Evolutionary conservation across 2,329 filamentous ascomycete species (phyloP), one percentile per base, ranked within the genome.

Genomic region (Aspergillus sp.): DNA sequence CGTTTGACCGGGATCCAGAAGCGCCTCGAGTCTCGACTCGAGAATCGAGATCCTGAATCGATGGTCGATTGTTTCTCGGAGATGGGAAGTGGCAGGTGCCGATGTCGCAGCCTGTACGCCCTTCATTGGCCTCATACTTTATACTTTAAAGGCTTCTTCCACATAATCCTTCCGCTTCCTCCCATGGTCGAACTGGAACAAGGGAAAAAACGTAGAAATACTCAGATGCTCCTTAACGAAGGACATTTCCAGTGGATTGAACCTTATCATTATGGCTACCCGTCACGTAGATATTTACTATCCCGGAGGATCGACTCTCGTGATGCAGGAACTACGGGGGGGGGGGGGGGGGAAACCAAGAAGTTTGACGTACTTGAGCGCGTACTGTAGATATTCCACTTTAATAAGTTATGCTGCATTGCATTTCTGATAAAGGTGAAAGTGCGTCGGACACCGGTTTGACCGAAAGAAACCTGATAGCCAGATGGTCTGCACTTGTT

Each of bases 51-150:
- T 49, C 41, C 9, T 11, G 40, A 22, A 37, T 30, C 41, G 24
- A 47, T 33, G 19, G 20, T 44, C 42, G 30, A 19, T 44, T 17
- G 45, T 53, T 49, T 5, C 47, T 13, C 42, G 48, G 22, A 27
- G n/a, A 41, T 20, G 22, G 30, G 40, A 37, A 20, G 39, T 40
- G n/a, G 7, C 37, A 41, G 34, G 12, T 13, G 45, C 44, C 56
- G 50, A 54, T 58, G 45, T 58, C 56, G 50, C 55, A 41, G 24
- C 19, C 34, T 41, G 34, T 12, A 17, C 44, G 41, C 22, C 9
- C 22, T 8, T 17, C 19, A 44, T 39, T 37, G 42, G 11, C 19
- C 13, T 40, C 37, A 27, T 45, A 24, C 42, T 20, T 11, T 5
- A 37, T 37, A 37, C 34, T 6, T 37, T 8, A 37, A 15, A n/a